Conservation (phyloP, 2,329 filamentous ascomycete genomes). For the Emmonsia crescens region DNA sequence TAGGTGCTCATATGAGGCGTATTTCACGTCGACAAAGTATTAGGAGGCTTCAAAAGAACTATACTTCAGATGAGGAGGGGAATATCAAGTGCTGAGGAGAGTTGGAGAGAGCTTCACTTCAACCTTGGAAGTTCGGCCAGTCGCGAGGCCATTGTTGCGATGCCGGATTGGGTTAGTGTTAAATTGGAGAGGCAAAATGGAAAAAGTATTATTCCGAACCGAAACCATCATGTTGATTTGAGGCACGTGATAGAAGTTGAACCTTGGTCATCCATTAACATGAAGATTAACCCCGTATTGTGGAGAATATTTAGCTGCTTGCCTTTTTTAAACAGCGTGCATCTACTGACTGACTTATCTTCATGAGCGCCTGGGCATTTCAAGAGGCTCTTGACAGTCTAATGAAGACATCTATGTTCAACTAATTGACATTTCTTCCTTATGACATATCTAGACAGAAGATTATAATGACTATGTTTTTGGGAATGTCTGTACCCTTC, state of each 20-base stretch:
- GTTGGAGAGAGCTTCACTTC: background rate
- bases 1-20: background rate
- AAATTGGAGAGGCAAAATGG: background rate
- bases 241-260: no score
- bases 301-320: no score
- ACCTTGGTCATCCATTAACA: no score
- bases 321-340: no score
- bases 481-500: background rate
- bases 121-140: background rate
- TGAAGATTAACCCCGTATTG: no score
- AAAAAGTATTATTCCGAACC: background rate
- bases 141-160: background rate
- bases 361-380: no score
- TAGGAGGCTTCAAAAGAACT: background rate
- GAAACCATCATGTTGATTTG: background rate
- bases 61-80: background rate
- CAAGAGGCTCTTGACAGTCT: no score
- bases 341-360: no score
- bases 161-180: background rate
- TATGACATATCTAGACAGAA: no score
- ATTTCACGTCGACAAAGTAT: background rate
- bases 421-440: no score
- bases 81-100: background rate
- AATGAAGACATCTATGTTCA: no score
- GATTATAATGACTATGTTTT: no score